Evolutionary conservation across 2,329 filamentous ascomycete species (phyloP).

Genomic region (Colletotrichum camelliae): DNA sequence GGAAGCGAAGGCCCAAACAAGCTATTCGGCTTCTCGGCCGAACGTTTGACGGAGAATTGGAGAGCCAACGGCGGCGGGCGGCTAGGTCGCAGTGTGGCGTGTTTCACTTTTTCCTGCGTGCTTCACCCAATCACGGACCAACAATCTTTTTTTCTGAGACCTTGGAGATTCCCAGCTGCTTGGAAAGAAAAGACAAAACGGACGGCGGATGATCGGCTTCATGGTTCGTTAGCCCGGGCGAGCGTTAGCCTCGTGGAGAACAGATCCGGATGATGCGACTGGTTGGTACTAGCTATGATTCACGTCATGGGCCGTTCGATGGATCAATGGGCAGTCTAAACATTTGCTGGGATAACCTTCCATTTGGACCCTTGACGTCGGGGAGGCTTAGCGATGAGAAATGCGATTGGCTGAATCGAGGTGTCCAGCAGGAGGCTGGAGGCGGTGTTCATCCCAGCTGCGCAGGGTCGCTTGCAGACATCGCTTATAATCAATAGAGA

Average conservation of each 20-base stretch:
- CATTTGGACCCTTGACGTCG: too few relatives aligned
- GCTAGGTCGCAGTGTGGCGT: background rate
- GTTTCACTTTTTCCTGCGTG: background rate
- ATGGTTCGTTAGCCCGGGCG: background rate
- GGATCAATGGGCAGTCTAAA: background rate
- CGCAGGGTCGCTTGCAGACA: background rate
- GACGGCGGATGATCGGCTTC: background rate
- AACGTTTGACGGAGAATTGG: background rate
- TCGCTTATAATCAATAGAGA: background rate
- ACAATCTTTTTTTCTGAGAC: background rate
- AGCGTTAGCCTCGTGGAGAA: background rate
- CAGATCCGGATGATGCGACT: background rate
- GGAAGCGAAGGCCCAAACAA: constrained; percentile 1
- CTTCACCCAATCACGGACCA: background rate
- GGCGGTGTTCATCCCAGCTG: background rate
- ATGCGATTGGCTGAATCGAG: background rate
- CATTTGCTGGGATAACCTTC: background rate
- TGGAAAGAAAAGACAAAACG: background rate
- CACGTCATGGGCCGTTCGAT: background rate
- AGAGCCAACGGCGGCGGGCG: background rate
- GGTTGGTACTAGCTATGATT: background rate
- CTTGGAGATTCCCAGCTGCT: background rate
- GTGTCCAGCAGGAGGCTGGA: background rate
- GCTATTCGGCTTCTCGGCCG: background rate
- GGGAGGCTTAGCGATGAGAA: background rate